Conservation (phyloP, 2,329 filamentous ascomycete species). For the Aspergillus neoniger region DNA sequence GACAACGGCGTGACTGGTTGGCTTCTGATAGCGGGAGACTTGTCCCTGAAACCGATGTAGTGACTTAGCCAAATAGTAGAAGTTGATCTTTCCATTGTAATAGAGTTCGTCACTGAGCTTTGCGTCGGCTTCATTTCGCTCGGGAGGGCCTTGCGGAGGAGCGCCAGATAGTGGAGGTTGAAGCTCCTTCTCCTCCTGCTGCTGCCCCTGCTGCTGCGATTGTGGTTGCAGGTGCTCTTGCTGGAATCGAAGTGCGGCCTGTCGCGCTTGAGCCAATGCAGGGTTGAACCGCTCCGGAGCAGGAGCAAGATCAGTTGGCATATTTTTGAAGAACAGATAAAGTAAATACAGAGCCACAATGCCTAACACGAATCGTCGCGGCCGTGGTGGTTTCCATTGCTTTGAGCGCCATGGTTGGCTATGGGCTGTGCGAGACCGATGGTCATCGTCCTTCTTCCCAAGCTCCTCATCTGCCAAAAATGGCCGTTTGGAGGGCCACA, state of each 20-base stretch:
- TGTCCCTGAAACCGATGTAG: slow-evolving; percentile 62
- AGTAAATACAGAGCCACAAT: slow-evolving; percentile 54
- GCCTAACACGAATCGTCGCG: slow-evolving; percentile 54
- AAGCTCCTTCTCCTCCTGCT: not conserved
- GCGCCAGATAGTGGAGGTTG: slow-evolving; percentile 8
- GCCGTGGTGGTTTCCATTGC: slow-evolving; percentile 38
- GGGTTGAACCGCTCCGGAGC: slow-evolving; percentile 35
- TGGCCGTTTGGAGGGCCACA: slow-evolving; percentile 45
- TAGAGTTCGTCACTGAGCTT: slow-evolving; percentile 41
- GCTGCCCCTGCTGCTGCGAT: slow-evolving; percentile 5
- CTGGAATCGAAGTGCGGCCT: slow-evolving; percentile 6
- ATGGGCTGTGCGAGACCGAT: slow-evolving; percentile 42
- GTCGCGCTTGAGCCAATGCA: slow-evolving; percentile 20
- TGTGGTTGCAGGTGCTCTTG: not conserved
- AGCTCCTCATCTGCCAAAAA: slow-evolving; percentile 62
- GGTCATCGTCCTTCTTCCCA: slow-evolving; percentile 67
- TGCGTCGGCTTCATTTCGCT: slow-evolving; percentile 20
- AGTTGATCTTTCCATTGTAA: slow-evolving; percentile 71
- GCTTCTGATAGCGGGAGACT: slow-evolving; percentile 53
- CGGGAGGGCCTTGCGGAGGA: slow-evolving; percentile 16
- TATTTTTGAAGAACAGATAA: slow-evolving; percentile 66
- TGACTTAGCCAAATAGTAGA: slow-evolving; percentile 64
- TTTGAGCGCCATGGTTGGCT: slow-evolving; percentile 35
- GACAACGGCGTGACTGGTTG: slow-evolving; percentile 66
- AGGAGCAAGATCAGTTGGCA: slow-evolving; percentile 55